These are phyloP conservation scores for Pseudonitzschia multiseries DNA, from an alignment of 108 stramenopile genomes.

Conservation along the genomic window DNA sequence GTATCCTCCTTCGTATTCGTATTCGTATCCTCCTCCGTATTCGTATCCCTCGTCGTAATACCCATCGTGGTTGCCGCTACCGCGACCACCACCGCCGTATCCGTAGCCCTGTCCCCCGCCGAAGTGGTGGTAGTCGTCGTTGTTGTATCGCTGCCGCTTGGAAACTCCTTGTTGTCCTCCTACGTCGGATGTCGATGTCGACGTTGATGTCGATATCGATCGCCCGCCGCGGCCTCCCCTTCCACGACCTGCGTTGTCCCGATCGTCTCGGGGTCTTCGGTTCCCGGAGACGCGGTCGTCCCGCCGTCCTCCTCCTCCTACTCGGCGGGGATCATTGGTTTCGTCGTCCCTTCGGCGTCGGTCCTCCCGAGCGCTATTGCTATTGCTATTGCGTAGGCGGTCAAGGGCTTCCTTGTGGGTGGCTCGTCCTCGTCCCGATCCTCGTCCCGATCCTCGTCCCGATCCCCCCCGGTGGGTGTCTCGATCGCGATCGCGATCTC, in stretches of 20 bases:
- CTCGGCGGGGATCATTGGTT: too few relatives aligned
- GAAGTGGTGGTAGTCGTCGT: constrained; percentile 16
- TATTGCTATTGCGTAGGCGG: neutral
- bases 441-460: too few relatives aligned
- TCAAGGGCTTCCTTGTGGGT: constrained; percentile 22
- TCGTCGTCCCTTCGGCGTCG: constrained; percentile 20
- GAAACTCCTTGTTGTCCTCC: constrained; percentile 13
- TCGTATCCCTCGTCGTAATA: constrained; percentile 19
- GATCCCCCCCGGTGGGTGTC: too few relatives aligned
- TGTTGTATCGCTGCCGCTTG: constrained; percentile 32
- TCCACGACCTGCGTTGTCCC: constrained; percentile 20
- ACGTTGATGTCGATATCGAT: too few relatives aligned
- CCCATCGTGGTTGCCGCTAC: too few relatives aligned
- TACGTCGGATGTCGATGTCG: too few relatives aligned
- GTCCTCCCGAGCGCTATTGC: neutral
- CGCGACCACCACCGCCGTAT: too few relatives aligned
- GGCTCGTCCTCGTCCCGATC: constrained; percentile 20
- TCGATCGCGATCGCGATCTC: too few relatives aligned
- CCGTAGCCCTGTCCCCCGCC: too few relatives aligned
- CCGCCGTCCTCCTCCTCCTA: neutral
- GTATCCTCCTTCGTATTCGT: too few relatives aligned
- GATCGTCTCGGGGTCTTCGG: constrained; percentile 10
- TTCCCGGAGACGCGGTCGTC: neutral
- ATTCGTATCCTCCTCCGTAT: too few relatives aligned
- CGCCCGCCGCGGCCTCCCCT: constrained; percentile 17